Evolutionary conservation across 2,329 filamentous ascomycete genomes (phyloP), one percentile per base, ranked within the genome.

Genomic region (Daldinia eschscholtzii): DNA sequence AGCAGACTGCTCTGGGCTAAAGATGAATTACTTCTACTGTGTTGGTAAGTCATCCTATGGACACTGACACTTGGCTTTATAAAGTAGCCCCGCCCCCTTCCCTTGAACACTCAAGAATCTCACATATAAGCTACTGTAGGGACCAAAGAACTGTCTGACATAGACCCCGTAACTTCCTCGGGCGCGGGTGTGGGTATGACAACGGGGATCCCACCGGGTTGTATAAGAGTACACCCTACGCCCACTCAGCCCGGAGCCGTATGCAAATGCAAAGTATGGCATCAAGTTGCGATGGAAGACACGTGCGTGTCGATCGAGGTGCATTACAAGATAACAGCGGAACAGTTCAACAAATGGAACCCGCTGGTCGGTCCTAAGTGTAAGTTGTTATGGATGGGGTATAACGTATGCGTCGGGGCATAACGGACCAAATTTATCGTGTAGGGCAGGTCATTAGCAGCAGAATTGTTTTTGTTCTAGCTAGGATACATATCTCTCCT

Each of bases 341-440:
- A 30, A 2, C 26, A 52, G 26, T 52, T 52, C n/a, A 52, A 30
- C 15, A 52, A 52, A 10, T 52, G 46, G 46, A 52, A 52, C 26
- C 46, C 46, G 28, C 26, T 52, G 15, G 28, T 52, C 46, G 46
- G 46, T 2, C 46, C 26, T n/a, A n/a, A 18, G 46, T 52, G 46
- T n/a, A 52, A 52, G 46, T 18, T 33, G 15, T 15, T 52, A 30
- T 52, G 46, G 46, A 26, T n/a, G 26, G 46, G 46, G 15, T 52
- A 52, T 33, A 52, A 52, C 46, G 46, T 52, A 5, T 52, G 46
- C 46, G 46, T 52, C 26, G 46, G 46, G n/a, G 46, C 18, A 26
- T 52, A 52, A 15, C 46, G 13, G 7, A 26, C 13, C 15, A n/a
- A n/a, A n/a, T 18, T 33, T 4, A 26, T 52, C 46, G 46, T 33